Evolutionary conservation across 2,329 filamentous ascomycete species (phyloP).

Genomic region (Microcyclosporella mali): DNA sequence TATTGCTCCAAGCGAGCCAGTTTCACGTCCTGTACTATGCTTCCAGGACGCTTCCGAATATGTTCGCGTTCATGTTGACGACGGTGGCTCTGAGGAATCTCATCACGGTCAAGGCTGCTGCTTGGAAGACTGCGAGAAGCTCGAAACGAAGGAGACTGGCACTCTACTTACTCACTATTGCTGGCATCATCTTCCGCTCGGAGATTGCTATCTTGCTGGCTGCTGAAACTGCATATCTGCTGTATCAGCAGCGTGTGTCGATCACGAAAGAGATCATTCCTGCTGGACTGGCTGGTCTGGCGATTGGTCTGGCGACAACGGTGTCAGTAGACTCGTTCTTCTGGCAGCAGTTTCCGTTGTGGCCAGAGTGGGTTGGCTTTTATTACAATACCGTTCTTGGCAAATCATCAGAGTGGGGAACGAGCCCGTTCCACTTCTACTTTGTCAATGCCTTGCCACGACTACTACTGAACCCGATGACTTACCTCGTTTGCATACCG

Average conservation of each 20-base stretch:
- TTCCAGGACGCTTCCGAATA: conserved; percentile 86
- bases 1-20: conserved; percentile 70
- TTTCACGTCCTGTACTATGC: conserved; percentile 94
- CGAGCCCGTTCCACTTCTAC: conserved; percentile 80
- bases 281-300: conserved; percentile 59
- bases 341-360: conserved; percentile 71
- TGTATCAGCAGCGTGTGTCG: conserved; percentile 51
- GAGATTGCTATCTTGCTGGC: conserved; percentile 78
- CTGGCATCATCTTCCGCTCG: conserved; percentile 79
- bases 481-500: conserved; percentile 48
- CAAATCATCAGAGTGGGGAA: conserved; percentile 80
- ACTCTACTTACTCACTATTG: conserved; percentile 69
- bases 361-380: conserved; percentile 87
- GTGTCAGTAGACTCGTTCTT: conserved; percentile 84
- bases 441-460: conserved; percentile 74
- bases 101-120: conserved; percentile 42
- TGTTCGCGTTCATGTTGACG: conserved; percentile 84
- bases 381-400: conserved; percentile 85
- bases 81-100: conserved; percentile 56
- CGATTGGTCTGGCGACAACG: conserved; percentile 62
- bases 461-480: conserved; percentile 73
- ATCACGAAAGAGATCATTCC: conserved; percentile 55
- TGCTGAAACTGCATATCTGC: conserved; percentile 59
- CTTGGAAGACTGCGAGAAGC: conserved; percentile 31
- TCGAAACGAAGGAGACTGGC: conserved; percentile 54